A percentile compares a stretch with the other conserved stretches of the same genome.
Evolutionary conservation across 2,329 filamentous ascomycete species (phyloP).

Genomic region (Ophiostoma ips): DNA sequence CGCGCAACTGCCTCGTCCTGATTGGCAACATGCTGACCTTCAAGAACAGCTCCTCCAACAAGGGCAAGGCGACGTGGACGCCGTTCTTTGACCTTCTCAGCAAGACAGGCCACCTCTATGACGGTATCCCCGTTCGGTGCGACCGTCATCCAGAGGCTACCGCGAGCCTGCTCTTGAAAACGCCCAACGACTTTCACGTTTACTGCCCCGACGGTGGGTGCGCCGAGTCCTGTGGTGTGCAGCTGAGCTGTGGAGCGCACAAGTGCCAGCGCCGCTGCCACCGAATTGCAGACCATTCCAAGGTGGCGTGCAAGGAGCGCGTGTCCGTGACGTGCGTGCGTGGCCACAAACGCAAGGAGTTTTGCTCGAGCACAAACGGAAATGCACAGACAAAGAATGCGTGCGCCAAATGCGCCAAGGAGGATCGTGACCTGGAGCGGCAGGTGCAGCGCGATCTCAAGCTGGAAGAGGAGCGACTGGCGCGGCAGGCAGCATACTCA

Average conservation of each 20-base stretch:
- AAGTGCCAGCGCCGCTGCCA: slow-evolving; percentile 49
- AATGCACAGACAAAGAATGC: slow-evolving; percentile 14
- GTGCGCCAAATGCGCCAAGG: slow-evolving; percentile 39
- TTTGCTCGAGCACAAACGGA: not conserved
- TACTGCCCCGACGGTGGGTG: slow-evolving; percentile 60
- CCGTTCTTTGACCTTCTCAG: slow-evolving; percentile 44
- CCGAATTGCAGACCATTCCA: slow-evolving; percentile 11
- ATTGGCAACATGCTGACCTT: slow-evolving; percentile 59
- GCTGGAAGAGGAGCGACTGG: slow-evolving; percentile 34
- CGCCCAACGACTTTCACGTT: slow-evolving; percentile 42
- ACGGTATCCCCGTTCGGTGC: slow-evolving; percentile 48
- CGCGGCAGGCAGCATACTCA: slow-evolving; percentile 30
- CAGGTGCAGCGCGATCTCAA: slow-evolving; percentile 31
- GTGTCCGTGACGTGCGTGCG: not conserved
- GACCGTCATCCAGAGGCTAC: slow-evolving; percentile 40
- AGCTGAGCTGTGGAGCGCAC: slow-evolving; percentile 45
- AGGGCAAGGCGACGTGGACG: slow-evolving; percentile 43
- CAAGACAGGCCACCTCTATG: slow-evolving; percentile 34
- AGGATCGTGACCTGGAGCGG: slow-evolving; percentile 31
- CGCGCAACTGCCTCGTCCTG: slow-evolving; percentile 51
- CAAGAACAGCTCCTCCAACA: slow-evolving; percentile 31
- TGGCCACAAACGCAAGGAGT: not conserved
- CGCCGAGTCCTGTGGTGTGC: slow-evolving; percentile 36
- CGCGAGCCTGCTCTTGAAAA: slow-evolving; percentile 27
- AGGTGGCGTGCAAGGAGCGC: slow-evolving; percentile 30